Evolutionary conservation across 257 asterid species (phyloP).

Genomic region (Vinca minor): DNA sequence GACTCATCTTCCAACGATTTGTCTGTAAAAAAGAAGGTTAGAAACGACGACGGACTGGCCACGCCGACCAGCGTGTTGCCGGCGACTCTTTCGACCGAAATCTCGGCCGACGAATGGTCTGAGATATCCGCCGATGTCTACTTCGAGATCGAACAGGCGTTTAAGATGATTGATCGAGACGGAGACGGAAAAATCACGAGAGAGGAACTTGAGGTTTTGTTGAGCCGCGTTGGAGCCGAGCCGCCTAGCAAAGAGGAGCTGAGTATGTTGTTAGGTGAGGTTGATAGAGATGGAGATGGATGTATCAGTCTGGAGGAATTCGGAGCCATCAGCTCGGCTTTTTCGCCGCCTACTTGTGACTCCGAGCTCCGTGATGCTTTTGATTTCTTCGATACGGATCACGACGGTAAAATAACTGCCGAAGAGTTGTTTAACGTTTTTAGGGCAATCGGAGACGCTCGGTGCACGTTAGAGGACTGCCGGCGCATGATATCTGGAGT

Average conservation of each 20-base stretch:
- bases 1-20: constrained; percentile 19
- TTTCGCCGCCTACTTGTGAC: constrained; percentile 44
- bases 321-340: constrained; percentile 44
- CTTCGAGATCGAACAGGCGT: constrained; percentile 42
- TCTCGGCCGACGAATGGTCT: constrained; percentile 42
- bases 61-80: constrained; percentile 83
- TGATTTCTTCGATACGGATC: constrained; percentile 72
- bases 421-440: constrained; percentile 63
- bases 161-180: constrained; percentile 60
- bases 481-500: constrained; percentile 74
- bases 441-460: constrained; percentile 48
- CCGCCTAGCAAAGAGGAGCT: constrained; percentile 54
- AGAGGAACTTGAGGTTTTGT: constrained; percentile 45
- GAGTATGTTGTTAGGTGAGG: constrained; percentile 41
- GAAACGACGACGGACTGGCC: constrained; percentile 18
- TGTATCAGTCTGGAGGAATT: constrained; percentile 53
- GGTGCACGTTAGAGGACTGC: constrained; percentile 87
- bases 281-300: constrained; percentile 71
- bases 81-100: neutral
- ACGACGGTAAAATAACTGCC: constrained; percentile 75
- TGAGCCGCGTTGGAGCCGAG: constrained; percentile 46
- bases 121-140: constrained; percentile 12
- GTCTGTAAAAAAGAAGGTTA: constrained; percentile 6
- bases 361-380: constrained; percentile 54
- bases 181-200: constrained; percentile 56